Conservation (phyloP, 2,329 filamentous ascomycete genomes). For the Neonectria ditissima region DNA sequence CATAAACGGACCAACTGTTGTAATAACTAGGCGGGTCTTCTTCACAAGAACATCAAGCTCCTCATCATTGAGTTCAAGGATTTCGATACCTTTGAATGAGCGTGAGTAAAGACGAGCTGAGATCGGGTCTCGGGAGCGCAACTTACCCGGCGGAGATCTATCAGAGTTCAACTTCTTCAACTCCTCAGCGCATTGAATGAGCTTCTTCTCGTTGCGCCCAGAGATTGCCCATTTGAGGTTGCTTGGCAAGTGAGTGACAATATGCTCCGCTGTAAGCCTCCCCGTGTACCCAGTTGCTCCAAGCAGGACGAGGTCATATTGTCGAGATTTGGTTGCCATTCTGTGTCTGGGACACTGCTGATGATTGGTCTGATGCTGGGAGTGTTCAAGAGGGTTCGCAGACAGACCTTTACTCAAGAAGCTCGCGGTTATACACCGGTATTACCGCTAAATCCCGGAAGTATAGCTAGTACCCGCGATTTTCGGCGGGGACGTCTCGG, state of each 20-base stretch:
- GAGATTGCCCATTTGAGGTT: not conserved
- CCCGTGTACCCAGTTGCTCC: not conserved
- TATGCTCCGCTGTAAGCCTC: not conserved
- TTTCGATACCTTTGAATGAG: not conserved
- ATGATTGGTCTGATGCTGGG: not conserved
- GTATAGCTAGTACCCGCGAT: not conserved
- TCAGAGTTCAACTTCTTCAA: not conserved
- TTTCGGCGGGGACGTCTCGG: not conserved
- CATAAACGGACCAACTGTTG: not conserved
- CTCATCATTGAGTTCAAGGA: not conserved
- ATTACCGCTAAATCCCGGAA: not conserved
- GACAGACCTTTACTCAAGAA: not conserved
- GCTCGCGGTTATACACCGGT: not conserved
- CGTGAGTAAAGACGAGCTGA: not conserved
- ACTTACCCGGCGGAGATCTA: not conserved
- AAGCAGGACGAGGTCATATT: not conserved
- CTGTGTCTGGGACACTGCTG: not conserved
- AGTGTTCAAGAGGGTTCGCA: not conserved
- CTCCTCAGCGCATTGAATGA: not conserved
- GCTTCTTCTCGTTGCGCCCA: not conserved
- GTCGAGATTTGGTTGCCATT: not conserved
- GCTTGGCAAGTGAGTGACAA: not conserved
- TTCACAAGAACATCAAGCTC: not conserved
- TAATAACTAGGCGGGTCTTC: not conserved
- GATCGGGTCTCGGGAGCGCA: not conserved